Evolutionary conservation across 495 filamentous ascomycete genomes (phyloP), one percentile per base, ranked within the genome.

Genomic region (Penicillium egyptiacum): DNA sequence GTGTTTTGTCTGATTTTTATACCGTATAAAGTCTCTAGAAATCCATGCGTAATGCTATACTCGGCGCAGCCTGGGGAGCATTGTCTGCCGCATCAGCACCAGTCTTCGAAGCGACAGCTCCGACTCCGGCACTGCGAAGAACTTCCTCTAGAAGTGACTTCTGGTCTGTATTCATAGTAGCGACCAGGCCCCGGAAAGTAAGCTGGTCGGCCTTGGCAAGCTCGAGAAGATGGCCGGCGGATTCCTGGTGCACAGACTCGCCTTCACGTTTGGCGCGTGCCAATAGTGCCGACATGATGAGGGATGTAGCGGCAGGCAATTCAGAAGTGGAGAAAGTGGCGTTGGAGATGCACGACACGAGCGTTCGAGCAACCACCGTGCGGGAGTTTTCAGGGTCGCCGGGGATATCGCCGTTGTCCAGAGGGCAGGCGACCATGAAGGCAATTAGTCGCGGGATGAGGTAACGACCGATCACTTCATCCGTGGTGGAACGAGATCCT

Each of bases 41-140:
- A 67, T 96, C 81, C 88, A 98, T 92, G 79, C 93, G 90, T 70
- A 99, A 67, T 50, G 91, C 91, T 81, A 99, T 99, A 57, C 75
- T 96, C 14, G 94, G 95, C 72, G 86, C 80, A 44, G 64, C 83
- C 57, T 77, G 83, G 33, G 79, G 71, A 28, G 66, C 68, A 59
- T 66, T 70, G 22, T 71, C 75, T 28, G 58, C 70, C 52, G 59
- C 56, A 35, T 65, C 64, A 37, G 19, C 11, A 14, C 43, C 61
- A 17, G 47, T 60, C 67, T 51, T 63, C 6, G 65, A 66, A 31
- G 66, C 53, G 16, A 64, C 65, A 51, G 76, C 56, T n/a, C 61
- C 70, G 31, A 68, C 62, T 11, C 75, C 76, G 2, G 80, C 87
- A 44, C 81, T 82, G 40, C 84, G 79, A 23, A 98, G 83, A 8